These are phyloP conservation scores for Cyclospora cayetanensis DNA, from an alignment of 169 alveolate genomes.

Conservation along the genomic window DNA sequence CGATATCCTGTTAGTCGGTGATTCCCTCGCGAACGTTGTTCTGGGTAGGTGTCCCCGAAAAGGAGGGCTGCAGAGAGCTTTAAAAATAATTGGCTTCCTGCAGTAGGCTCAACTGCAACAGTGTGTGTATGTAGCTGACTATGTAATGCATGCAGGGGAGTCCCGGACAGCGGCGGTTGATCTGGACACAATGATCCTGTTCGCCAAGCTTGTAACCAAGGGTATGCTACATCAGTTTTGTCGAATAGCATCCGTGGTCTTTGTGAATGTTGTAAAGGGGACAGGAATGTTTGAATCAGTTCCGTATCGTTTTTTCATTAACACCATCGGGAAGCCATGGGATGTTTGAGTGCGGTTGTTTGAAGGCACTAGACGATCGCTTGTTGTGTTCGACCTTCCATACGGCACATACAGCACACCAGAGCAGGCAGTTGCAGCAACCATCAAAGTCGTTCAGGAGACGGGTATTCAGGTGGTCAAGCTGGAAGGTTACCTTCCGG, in stretches of 20 bases:
- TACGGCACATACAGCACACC: slow-evolving; percentile 69
- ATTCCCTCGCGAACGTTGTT: slow-evolving; percentile 73
- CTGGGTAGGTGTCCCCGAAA: too few species aligned
- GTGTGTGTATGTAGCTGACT: neutral
- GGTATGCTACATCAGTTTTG: slow-evolving; percentile 40
- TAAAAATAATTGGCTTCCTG: neutral
- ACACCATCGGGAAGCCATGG: neutral
- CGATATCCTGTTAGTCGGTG: slow-evolving; percentile 73
- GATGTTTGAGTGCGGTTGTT: neutral
- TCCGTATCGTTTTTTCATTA: neutral
- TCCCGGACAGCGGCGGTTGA: slow-evolving; percentile 67
- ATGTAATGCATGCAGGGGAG: slow-evolving; percentile 28
- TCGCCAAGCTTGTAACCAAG: slow-evolving; percentile 63
- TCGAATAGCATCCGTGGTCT: neutral
- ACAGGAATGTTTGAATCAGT: neutral
- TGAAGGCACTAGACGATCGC: slow-evolving; percentile 69
- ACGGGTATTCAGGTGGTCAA: slow-evolving; percentile 70
- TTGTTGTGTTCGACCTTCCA: slow-evolving; percentile 72
- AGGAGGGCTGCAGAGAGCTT: too few species aligned
- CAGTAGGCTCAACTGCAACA: too few species aligned
- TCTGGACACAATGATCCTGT: slow-evolving; percentile 69
- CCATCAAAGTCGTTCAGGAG: slow-evolving; percentile 46
- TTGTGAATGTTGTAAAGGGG: neutral
- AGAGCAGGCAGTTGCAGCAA: slow-evolving; percentile 61
- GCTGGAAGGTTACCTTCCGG: slow-evolving; percentile 72